A percentile compares a stretch with the other conserved stretches of the same genome.
These are phyloP conservation scores for Incumbomyces delicatus DNA, from an alignment of 2,329 filamentous ascomycete genomes.

Conservation along the genomic window DNA sequence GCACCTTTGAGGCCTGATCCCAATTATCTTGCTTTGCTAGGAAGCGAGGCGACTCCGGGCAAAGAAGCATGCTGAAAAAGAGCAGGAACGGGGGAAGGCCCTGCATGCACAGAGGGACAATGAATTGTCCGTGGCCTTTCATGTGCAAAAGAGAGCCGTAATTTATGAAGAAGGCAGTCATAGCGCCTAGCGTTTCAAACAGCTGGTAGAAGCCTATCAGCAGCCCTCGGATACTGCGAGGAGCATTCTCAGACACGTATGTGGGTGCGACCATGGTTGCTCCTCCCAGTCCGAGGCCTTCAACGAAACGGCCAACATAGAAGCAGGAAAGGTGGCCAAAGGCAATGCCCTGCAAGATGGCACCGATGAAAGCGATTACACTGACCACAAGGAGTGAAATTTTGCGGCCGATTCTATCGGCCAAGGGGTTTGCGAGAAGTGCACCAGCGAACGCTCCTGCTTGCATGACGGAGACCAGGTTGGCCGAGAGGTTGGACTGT, in stretches of 20 bases:
- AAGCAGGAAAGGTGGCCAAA: conserved; percentile 51
- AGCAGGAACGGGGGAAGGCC: conserved; percentile 53
- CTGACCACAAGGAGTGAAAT: conserved; percentile 47
- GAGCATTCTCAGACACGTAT: conserved; percentile 53
- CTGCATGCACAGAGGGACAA: conserved; percentile 57
- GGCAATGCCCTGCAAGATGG: conserved; percentile 55
- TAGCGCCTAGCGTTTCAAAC: conserved; percentile 40
- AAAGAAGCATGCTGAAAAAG: conserved; percentile 51
- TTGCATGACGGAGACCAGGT: conserved; percentile 63
- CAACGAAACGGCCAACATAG: conserved; percentile 55
- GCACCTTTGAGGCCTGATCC: conserved; percentile 51
- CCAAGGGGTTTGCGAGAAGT: conserved; percentile 36
- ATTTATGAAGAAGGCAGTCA: conserved; percentile 44
- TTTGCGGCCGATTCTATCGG: conserved; percentile 45
- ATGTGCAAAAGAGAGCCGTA: conserved; percentile 42
- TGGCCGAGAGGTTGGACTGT: conserved; percentile 49
- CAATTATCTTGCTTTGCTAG: conserved; percentile 58
- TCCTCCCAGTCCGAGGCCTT: conserved; percentile 41
- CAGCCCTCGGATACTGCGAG: conserved; percentile 49
- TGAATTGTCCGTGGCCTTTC: conserved; percentile 42
- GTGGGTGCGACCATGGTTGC: conserved; percentile 51
- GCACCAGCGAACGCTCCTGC: conserved; percentile 59
- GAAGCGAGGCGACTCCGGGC: conserved; percentile 59
- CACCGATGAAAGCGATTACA: conserved; percentile 49
- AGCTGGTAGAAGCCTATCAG: conserved; percentile 53